Base-by-base conservation (phyloP, 371 early-diverging fungal genomes). In the Thermomucor indicae-seudaticae region DNA sequence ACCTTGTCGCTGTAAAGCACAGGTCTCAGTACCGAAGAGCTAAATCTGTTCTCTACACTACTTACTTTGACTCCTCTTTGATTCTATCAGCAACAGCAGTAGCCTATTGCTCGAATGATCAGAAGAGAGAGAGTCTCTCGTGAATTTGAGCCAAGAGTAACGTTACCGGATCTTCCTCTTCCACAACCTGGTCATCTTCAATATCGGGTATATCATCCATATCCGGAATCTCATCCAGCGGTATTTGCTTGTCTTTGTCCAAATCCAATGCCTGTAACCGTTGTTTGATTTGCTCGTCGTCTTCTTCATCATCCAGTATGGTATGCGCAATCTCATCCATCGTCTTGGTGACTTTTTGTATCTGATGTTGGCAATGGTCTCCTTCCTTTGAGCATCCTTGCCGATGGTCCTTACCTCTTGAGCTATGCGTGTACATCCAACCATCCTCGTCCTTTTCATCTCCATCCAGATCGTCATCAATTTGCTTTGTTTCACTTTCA, bases 131-230 rank as follows among this genome's bases (percentile, higher is more conserved):
- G 6, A 39, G 8, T 16, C 0, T n/a, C n/a, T n/a, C n/a, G n/a
- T n/a, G n/a, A n/a, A n/a, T n/a, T n/a, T n/a, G n/a, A n/a, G n/a
- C n/a, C n/a, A n/a, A n/a, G n/a, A n/a, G n/a, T n/a, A n/a, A n/a
- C n/a, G 60, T 58, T 66, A 75, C 78, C 3, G 86, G 83, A 51
- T 89, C 87, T 1, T 84, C 89, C 38, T 84, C 90, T 49, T 91
- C 89, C 22, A 60, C 72, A 40, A 82, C 54, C 56, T 79, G 62
- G 43, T 87, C 81, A 61, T 72, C 72, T 47, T 95, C 96, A 64
- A 97, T 89, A 64, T 95, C 96, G 2, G 93, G 95, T 47, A 97
- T 93, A 32, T 94, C 95, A 44, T 92, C 91, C 12, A 88, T 71
- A 56, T 81, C 82, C 12, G 82, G 84, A 25, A 84, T 86, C 19